phyloP scores from a whole-genome alignment of 164 flowering plant genomes.

The Sedum album region DNA sequence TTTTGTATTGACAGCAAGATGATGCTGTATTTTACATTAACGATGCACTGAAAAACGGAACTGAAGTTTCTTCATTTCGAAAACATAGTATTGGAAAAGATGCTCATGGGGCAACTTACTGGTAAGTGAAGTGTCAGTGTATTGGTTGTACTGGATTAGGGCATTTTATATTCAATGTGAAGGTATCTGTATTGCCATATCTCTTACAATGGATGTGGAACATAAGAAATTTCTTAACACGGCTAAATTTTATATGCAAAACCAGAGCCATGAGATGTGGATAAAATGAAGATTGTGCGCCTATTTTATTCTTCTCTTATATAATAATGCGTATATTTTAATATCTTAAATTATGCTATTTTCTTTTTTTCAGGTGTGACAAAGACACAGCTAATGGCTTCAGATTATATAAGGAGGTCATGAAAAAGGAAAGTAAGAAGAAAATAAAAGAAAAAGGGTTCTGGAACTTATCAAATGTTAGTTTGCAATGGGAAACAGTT shows the following conservation, averaged over 20 bases:
- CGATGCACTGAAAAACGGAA: slow-evolving; percentile 48
- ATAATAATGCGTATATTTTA: too few species aligned
- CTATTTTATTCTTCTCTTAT: background rate
- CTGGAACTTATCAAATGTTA: slow-evolving; percentile 14
- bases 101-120: slow-evolving; percentile 54
- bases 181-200: background rate
- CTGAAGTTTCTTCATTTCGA: slow-evolving; percentile 46
- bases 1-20: slow-evolving; percentile 46
- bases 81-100: slow-evolving; percentile 53
- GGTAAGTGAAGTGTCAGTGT: slow-evolving; percentile 28
- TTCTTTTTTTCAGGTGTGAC: slow-evolving; percentile 49
- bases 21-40: slow-evolving; percentile 46
- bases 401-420: slow-evolving; percentile 67
- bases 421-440: slow-evolving; percentile 16
- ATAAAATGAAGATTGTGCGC: background rate
- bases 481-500: slow-evolving; percentile 66
- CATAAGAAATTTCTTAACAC: background rate
- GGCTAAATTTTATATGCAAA: background rate
- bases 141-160: background rate
- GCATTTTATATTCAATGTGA: background rate
- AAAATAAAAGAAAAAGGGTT: slow-evolving; percentile 26
- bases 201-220: background rate
- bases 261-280: background rate
- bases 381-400: slow-evolving; percentile 55
- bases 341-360: background rate